phyloP scores from a whole-genome alignment of 192 early-diverging fungal genomes.

The Backusella mclennaniae region DNA sequence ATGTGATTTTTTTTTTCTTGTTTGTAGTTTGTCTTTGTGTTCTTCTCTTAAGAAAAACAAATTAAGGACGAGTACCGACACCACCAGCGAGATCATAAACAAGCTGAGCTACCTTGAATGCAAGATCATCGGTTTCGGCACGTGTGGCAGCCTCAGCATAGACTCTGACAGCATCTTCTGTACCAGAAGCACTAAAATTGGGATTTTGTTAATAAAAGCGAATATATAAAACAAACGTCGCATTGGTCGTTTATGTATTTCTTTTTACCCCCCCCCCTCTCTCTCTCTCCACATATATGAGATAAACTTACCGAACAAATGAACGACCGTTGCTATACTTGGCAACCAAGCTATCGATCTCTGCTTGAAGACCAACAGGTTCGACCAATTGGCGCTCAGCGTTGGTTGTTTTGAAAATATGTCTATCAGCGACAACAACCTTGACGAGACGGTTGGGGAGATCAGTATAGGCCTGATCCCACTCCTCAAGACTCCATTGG shows the following conservation, averaged over 20 bases:
- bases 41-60: neutral
- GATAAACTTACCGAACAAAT: constrained; percentile 76
- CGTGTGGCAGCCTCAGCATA: constrained; percentile 98
- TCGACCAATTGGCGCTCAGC: constrained; percentile 91
- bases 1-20: neutral
- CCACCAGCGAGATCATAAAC: constrained; percentile 95
- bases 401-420: constrained; percentile 92
- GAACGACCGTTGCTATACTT: constrained; percentile 87
- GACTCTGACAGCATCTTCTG: constrained; percentile 98
- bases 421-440: constrained; percentile 86
- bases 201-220: neutral
- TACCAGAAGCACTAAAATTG: constrained; percentile 82
- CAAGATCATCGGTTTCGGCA: constrained; percentile 84
- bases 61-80: constrained; percentile 76
- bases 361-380: constrained; percentile 84
- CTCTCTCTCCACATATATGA: neutral
- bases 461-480: constrained; percentile 94
- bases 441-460: constrained; percentile 94
- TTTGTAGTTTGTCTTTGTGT: neutral
- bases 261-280: neutral
- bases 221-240: neutral
- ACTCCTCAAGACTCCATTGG: constrained; percentile 78
- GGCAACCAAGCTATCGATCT: constrained; percentile 79
- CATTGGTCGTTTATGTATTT: neutral
- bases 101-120: constrained; percentile 83